Base-by-base conservation (phyloP, 2,329 filamentous ascomycete species). In the Penicillium hesseltinei region DNA sequence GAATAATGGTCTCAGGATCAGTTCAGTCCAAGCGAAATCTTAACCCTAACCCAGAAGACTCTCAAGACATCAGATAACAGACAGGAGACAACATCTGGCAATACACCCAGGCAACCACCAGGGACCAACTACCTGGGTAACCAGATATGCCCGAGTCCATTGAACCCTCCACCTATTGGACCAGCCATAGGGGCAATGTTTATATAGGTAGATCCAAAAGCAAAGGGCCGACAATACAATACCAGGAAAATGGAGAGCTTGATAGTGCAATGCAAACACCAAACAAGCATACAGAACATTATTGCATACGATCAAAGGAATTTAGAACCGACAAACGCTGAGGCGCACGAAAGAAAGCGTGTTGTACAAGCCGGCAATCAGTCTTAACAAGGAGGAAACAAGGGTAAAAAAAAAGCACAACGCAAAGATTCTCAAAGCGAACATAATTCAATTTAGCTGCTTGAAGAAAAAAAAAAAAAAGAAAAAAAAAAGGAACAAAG, bases 361-460 rank as follows among this genome's bases (percentile, higher is more conserved):
- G 71, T 73, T 73, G 66, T 73, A 73, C 71, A 73, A 65, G 62
- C 65, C 69, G 63, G 66, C 53, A 39, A 49, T 48, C 66, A 66
- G 62, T 66, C 66, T 65, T 63, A 69, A 64, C 62, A 70, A 47
- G 43, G 23, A 51, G 46, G 42, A 40, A 48, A 23, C 10, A 53
- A 44, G 48, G 54, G 47, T 49, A 43, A 48, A 29, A 50, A 50
- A 66, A 68, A 66, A 66, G 66, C 66, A 66, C 64, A 65, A 66
- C 66, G 64, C 61, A 67, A 68, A 65, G 57, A 69, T 67, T 65
- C 70, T 71, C 65, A 66, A 66, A 67, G 62, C 65, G 64, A 71
- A 72, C 66, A 71, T 64, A 67, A 65, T 73, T 73, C 71, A 68
- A 73, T 73, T 72, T 70, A 66, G 68, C 71, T 71, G 71, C 66